Conservation (phyloP, 2,329 filamentous ascomycete genomes). For the Tolypocladium nubicola region DNA sequence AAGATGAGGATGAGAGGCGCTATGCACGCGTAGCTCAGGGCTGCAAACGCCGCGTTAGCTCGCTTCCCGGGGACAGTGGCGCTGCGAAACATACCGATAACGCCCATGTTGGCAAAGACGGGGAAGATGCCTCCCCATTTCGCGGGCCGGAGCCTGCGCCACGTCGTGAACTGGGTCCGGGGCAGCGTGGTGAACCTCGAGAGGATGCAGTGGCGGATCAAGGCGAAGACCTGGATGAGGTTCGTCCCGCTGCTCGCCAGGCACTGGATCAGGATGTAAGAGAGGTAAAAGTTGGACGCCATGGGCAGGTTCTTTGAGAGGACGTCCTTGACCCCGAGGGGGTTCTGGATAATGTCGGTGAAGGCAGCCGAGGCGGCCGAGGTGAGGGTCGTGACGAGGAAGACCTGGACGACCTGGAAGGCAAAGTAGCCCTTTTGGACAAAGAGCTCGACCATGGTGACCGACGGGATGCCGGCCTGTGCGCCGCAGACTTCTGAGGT, state of each 20-base stretch:
- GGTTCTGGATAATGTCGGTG: conserved; percentile 50
- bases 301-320: conserved; percentile 68
- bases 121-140: conserved; percentile 81
- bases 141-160: conserved; percentile 61
- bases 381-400: conserved; percentile 74
- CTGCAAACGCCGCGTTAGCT: conserved; percentile 25
- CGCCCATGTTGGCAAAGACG: conserved; percentile 68
- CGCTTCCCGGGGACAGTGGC: no score
- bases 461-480: conserved; percentile 67
- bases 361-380: conserved; percentile 68
- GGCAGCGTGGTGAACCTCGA: conserved; percentile 70
- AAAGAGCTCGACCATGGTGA: conserved; percentile 73
- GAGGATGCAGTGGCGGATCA: conserved; percentile 46
- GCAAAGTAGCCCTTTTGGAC: conserved; percentile 87
- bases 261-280: conserved; percentile 87
- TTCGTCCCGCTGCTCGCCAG: conserved; percentile 66
- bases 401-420: conserved; percentile 86
- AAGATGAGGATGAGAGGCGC: conserved; percentile 79
- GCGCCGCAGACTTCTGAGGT: conserved; percentile 55
- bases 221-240: conserved; percentile 59
- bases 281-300: conserved; percentile 89
- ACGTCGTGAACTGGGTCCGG: conserved; percentile 68
- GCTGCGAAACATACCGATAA: conserved; percentile 52
- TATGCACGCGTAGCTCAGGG: conserved; percentile 78
- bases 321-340: conserved; percentile 48